Percentiles rank a stretch among this genome's conserved stretches.
Evolutionary conservation across 2,329 filamentous ascomycete genomes (phyloP).

Genomic region (Alternaria atra): DNA sequence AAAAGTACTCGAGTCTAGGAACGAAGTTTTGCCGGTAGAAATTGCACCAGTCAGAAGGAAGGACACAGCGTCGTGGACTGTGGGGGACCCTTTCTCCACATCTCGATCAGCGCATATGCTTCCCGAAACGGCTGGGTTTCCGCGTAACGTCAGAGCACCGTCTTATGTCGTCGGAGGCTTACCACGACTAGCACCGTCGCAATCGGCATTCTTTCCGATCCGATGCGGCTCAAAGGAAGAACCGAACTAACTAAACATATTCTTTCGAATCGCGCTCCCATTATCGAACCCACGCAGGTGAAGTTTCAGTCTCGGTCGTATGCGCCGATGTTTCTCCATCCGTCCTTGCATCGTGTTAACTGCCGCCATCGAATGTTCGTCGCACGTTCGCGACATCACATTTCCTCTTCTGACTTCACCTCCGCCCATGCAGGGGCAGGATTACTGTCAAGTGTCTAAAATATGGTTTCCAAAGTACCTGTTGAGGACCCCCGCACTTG

Average conservation of each 20-base stretch:
- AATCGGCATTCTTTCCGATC: conserved; percentile 12
- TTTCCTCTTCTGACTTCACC: neutral
- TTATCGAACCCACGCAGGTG: neutral
- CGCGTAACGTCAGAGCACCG: neutral
- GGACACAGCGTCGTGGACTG: conserved; percentile 10
- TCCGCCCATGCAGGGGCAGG: conserved; percentile 12
- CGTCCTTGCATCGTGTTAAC: conserved; percentile 2
- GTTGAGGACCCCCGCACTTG: conserved; percentile 21
- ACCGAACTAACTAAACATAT: neutral
- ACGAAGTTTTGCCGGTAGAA: conserved; percentile 12
- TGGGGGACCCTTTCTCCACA: conserved; percentile 10
- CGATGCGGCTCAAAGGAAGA: conserved; percentile 13
- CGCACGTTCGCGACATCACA: conserved; percentile 4
- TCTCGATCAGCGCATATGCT: conserved; percentile 9
- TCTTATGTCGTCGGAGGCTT: neutral
- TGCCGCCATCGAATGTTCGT: conserved; percentile 9
- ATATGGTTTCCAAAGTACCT: conserved; percentile 16
- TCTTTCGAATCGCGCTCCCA: neutral
- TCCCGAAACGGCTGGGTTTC: neutral
- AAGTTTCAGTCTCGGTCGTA: neutral
- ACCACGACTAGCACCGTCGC: neutral
- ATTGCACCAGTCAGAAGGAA: conserved; percentile 16
- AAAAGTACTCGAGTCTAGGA: conserved; percentile 3
- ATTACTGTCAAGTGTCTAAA: neutral
- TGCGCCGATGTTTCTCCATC: conserved; percentile 1